Conservation (phyloP, 2,329 filamentous ascomycete species). For the Sporothrix humicola region DNA sequence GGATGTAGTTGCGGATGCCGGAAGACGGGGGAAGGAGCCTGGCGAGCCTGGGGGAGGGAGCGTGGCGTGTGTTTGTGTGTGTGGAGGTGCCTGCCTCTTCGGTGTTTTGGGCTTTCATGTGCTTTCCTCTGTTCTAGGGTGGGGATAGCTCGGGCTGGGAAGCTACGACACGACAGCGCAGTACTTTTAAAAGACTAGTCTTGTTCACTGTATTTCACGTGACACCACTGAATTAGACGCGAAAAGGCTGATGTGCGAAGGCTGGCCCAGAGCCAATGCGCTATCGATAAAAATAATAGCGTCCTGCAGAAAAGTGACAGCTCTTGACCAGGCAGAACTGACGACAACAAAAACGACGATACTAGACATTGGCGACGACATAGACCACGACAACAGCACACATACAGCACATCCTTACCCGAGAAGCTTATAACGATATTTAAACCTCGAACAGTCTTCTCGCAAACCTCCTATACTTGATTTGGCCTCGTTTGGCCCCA, state of each 20-base stretch:
- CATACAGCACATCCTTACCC: no score
- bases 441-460: not conserved
- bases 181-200: no score
- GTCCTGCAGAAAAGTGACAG: conserved; percentile 17
- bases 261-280: not conserved
- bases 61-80: not conserved
- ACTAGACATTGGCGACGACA: not conserved
- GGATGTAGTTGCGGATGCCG: conserved; percentile 10
- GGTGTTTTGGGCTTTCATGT: conserved; percentile 16
- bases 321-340: not conserved
- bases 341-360: conserved; percentile 9
- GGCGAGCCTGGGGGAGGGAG: no score
- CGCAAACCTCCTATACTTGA: no score
- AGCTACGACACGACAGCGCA: not conserved
- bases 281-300: conserved; percentile 22
- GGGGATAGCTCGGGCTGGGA: conserved; percentile 8
- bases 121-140: not conserved
- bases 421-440: not conserved
- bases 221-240: not conserved
- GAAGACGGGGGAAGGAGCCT: conserved; percentile 2
- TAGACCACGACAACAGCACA: no score
- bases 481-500: not conserved
- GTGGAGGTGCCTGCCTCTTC: not conserved
- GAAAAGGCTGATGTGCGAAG: not conserved
- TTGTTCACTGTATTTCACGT: not conserved